A percentile compares a stretch with the other conserved stretches of the same genome.
Conservation (phyloP, 2,329 filamentous ascomycete genomes). For the Dichotomopilus funicola region DNA sequence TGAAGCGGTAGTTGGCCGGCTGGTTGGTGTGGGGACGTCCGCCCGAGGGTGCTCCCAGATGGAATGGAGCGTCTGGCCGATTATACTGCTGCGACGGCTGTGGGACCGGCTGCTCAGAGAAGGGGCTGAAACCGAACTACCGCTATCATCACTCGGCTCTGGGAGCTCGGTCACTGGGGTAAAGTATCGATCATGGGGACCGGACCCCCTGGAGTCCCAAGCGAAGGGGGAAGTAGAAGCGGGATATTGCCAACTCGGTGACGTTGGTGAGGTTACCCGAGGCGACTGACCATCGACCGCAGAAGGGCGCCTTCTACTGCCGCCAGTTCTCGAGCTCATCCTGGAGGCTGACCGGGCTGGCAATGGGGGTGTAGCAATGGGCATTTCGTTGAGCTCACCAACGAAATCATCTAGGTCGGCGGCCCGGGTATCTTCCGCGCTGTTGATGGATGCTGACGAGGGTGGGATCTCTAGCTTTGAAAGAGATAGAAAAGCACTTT, state of each 20-base stretch:
- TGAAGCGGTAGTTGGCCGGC: background rate
- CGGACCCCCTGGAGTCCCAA: background rate
- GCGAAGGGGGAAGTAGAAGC: background rate
- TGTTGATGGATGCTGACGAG: background rate
- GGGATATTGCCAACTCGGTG: background rate
- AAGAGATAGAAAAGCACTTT: too few relatives aligned
- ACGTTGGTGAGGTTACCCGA: background rate
- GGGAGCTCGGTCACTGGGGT: constrained; percentile 11
- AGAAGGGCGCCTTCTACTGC: background rate
- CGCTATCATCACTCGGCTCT: background rate
- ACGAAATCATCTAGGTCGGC: constrained; percentile 28
- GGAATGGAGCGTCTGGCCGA: constrained; percentile 8
- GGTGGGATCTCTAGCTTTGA: too few relatives aligned
- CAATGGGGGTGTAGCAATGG: constrained; percentile 24
- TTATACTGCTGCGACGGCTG: constrained; percentile 10
- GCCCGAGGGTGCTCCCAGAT: constrained; percentile 17
- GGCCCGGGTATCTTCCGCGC: background rate
- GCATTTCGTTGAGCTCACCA: constrained; percentile 26
- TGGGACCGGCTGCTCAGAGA: background rate
- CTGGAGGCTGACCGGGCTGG: constrained; percentile 24
- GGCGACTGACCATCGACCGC: background rate
- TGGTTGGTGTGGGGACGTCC: constrained; percentile 2
- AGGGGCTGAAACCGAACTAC: background rate
- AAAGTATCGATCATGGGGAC: background rate
- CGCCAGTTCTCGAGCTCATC: constrained; percentile 1